These are phyloP conservation scores for Aegle marmelos DNA, from an alignment of 345 rosid genomes.

Conservation along the genomic window DNA sequence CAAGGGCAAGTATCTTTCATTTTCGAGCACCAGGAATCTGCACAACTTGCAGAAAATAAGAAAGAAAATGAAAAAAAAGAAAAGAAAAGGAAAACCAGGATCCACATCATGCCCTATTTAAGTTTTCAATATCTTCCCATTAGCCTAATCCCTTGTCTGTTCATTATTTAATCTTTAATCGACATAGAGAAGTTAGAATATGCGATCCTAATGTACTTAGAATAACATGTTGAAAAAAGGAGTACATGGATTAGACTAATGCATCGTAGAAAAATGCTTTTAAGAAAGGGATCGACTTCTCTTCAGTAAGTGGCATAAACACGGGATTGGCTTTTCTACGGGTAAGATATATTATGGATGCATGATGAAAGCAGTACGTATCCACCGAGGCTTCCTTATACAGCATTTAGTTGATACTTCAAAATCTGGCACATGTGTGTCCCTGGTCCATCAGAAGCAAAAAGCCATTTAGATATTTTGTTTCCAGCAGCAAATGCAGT, in stretches of 20 bases:
- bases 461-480: constrained; percentile 46
- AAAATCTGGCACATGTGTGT: constrained; percentile 16
- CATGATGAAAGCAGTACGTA: background rate
- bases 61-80: constrained; percentile 1
- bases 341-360: constrained; percentile 8
- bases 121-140: background rate
- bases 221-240: background rate
- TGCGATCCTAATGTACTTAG: background rate
- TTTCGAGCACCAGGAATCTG: constrained; percentile 19
- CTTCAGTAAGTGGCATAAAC: constrained; percentile 8
- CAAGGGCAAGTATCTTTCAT: constrained; percentile 13
- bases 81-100: background rate
- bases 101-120: background rate
- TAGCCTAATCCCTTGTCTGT: background rate
- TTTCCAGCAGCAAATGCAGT: constrained; percentile 22
- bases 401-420: constrained; percentile 11
- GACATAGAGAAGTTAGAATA: background rate
- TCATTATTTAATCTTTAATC: background rate
- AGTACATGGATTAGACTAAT: background rate
- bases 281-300: background rate
- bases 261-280: background rate
- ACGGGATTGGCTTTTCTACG: background rate
- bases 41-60: constrained; percentile 25
- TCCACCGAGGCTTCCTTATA: background rate
- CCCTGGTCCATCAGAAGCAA: constrained; percentile 23